Percentiles rank a stretch among this genome's conserved stretches.
Evolutionary conservation across 768 basidiomycete genomes (phyloP).

Genomic region (Lentinula guzmanii): DNA sequence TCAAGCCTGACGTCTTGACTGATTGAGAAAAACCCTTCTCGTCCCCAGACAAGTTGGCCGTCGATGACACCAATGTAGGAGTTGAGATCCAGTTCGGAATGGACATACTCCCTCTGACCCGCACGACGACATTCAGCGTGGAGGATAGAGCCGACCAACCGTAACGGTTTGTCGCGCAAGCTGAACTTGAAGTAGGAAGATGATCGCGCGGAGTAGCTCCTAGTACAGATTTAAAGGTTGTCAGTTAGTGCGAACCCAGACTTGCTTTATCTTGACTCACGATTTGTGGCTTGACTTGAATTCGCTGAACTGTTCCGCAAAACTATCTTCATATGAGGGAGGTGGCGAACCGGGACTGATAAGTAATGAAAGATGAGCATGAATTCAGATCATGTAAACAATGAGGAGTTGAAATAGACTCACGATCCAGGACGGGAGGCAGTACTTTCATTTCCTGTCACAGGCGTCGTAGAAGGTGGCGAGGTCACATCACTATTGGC

Average conservation of each 20-base stretch:
- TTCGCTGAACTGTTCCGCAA: neutral
- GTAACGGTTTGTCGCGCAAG: neutral
- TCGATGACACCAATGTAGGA: neutral
- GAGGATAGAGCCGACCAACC: neutral
- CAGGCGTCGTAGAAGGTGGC: neutral
- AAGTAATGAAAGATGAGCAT: neutral
- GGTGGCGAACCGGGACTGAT: neutral
- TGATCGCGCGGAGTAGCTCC: neutral
- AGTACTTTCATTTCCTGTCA: too few species aligned
- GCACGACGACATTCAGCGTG: neutral
- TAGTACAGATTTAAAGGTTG: neutral
- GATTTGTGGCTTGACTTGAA: neutral
- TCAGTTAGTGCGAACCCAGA: too few species aligned
- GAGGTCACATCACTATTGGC: neutral
- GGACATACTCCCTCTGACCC: neutral
- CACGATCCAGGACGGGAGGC: neutral
- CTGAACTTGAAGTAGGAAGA: neutral
- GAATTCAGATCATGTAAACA: neutral
- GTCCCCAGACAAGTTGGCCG: slow-evolving; percentile 2
- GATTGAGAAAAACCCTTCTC: neutral
- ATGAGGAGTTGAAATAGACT: neutral
- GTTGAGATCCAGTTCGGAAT: neutral
- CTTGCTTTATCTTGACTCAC: neutral
- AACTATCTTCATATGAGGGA: neutral
- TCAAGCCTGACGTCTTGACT: neutral